These are phyloP conservation scores for Penicillium paxilli DNA, from an alignment of 495 filamentous ascomycete genomes.

Conservation along the genomic window DNA sequence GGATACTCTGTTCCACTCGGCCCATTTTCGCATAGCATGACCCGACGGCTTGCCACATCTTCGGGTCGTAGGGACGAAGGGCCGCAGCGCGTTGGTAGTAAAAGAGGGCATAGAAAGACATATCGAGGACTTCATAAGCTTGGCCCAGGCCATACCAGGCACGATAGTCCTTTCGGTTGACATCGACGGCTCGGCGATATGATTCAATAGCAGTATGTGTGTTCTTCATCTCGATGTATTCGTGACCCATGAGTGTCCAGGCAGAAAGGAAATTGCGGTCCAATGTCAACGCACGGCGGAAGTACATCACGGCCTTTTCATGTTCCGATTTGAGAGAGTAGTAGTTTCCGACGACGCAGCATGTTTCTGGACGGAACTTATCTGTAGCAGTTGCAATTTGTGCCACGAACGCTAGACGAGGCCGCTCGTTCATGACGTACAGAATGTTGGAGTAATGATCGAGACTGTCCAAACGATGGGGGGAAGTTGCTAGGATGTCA, in stretches of 20 bases:
- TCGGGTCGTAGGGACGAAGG: conserved; percentile 86
- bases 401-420: conserved; percentile 89
- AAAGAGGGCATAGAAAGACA: conserved; percentile 94
- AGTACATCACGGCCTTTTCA: conserved; percentile 98
- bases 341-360: conserved; percentile 96
- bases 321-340: conserved; percentile 91
- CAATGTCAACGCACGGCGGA: conserved; percentile 91
- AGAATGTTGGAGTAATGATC: conserved; percentile 97
- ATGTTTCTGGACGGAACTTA: conserved; percentile 96
- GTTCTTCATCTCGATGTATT: conserved; percentile 99
- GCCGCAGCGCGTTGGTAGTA: conserved; percentile 97
- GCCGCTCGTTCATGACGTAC: conserved; percentile 83
- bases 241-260: conserved; percentile 99
- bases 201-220: conserved; percentile 98
- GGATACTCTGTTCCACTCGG: conserved; percentile 80
- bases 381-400: conserved; percentile 87
- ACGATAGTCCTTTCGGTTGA: conserved; percentile 94
- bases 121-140: conserved; percentile 96
- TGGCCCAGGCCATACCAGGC: conserved; percentile 98
- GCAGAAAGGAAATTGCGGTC: conserved; percentile 90
- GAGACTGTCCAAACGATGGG: conserved; percentile 84
- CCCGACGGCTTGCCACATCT: conserved; percentile 98
- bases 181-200: conserved; percentile 93
- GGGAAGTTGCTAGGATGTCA: conserved; percentile 73
- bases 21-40: conserved; percentile 87